Percentiles rank a stretch among this genome's conserved stretches.
phyloP scores from a whole-genome alignment of 2,329 filamentous ascomycete genomes.

The Cladosporium velox region DNA sequence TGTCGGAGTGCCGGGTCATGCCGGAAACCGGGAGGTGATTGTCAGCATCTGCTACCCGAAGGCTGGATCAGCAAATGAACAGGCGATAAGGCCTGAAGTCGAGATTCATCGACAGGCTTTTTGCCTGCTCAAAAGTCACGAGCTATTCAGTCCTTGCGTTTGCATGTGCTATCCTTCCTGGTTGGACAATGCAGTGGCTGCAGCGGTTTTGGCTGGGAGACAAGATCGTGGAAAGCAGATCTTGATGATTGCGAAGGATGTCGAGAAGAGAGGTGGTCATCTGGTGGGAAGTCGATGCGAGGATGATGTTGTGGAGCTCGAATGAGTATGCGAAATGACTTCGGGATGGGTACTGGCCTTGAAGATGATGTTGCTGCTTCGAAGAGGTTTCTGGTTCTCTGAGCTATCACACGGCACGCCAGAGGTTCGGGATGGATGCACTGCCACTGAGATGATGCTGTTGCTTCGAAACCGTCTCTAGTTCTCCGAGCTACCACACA shows the following conservation, averaged over 20 bases:
- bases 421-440: too few species aligned
- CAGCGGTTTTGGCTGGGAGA: neutral
- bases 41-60: neutral
- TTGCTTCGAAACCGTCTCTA: neutral
- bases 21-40: neutral
- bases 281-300: slow-evolving; percentile 16
- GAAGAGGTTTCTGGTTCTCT: neutral
- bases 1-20: too few species aligned
- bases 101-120: slow-evolving; percentile 6
- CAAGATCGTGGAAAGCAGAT: slow-evolving; percentile 1
- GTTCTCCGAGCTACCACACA: neutral
- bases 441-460: neutral
- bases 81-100: neutral
- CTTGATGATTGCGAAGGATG: slow-evolving; percentile 17
- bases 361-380: too few species aligned
- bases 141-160: neutral
- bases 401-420: too few species aligned
- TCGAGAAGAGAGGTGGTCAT: slow-evolving; percentile 12
- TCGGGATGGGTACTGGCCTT: neutral
- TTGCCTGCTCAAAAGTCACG: neutral
- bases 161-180: neutral
- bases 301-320: neutral
- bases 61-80: neutral
- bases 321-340: neutral
- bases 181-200: neutral